A percentile compares a stretch with the other conserved stretches of the same genome.
Conservation (phyloP, 345 rosid genomes). For the Nephelium lappaceum region DNA sequence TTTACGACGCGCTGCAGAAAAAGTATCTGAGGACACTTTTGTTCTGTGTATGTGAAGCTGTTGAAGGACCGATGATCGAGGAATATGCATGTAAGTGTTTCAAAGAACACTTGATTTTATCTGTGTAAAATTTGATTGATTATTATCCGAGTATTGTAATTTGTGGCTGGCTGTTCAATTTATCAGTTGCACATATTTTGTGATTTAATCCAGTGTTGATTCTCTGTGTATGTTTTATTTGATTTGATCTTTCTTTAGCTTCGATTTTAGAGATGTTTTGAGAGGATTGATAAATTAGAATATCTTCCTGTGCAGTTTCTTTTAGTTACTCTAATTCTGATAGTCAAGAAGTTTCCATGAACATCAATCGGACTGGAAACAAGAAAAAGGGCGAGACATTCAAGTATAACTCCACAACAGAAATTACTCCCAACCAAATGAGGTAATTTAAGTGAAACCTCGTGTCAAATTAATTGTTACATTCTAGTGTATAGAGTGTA, state of each 20-base stretch:
- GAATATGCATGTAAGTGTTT: slow-evolving; percentile 76
- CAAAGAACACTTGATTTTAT: not conserved
- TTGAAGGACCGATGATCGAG: slow-evolving; percentile 84
- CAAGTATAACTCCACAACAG: slow-evolving; percentile 65
- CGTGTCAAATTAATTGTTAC: not conserved
- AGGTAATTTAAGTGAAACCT: slow-evolving; percentile 46
- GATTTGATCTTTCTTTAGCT: not conserved
- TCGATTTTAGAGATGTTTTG: not conserved
- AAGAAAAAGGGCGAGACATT: slow-evolving; percentile 74
- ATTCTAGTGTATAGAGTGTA: not conserved
- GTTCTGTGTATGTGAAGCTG: slow-evolving; percentile 81
- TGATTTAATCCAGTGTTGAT: not conserved
- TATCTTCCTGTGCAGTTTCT: slow-evolving; percentile 65
- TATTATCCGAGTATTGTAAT: not conserved
- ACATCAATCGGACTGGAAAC: slow-evolving; percentile 77
- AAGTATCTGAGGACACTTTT: slow-evolving; percentile 86
- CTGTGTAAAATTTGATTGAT: not conserved
- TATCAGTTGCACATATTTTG: not conserved
- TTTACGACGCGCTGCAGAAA: slow-evolving; percentile 89
- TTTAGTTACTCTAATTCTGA: slow-evolving; percentile 82
- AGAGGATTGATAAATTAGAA: slow-evolving; percentile 25
- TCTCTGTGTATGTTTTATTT: not conserved
- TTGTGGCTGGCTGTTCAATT: not conserved
- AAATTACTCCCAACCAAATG: slow-evolving; percentile 92
- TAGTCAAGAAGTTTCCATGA: slow-evolving; percentile 83